Base-by-base conservation (phyloP, 208 protist genomes). In the Kentomonas sorsogonicus region DNA sequence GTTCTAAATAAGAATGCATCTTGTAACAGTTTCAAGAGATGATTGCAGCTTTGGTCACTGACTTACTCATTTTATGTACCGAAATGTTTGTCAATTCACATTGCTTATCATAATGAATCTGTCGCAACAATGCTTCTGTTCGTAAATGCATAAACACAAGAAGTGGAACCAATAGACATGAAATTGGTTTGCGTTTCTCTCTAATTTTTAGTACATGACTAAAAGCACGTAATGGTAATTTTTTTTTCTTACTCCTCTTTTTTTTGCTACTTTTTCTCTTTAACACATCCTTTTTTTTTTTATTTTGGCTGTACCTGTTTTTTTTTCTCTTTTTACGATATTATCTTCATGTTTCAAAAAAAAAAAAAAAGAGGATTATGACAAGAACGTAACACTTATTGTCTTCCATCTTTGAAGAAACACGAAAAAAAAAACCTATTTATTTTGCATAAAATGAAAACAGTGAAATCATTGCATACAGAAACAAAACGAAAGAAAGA, bases 251-350 rank as follows among this genome's bases (percentile, higher is more conserved):
- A 38, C 33, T 60, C 9, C 2, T 30, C 15, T 43, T 30, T 31
- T 59, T 46, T 31, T 30, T 51, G 15, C 45, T 15, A 16, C 10
- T 51, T 31, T 26, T 23, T 51, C 15, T 31, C 20, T 23, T 51
- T 33, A 29, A 51, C 18, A 51, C 40, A 11, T 20, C 16, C 23
- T 45, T 45, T 39, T 55, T 30, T 55, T 34, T 55, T 48, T 18
- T 20, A 13, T 48, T 15, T 48, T 15, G 11, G 6, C 6, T 48
- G 22, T 48, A 11, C 39, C 11, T 43, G 0, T 26, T 55, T 41
- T 55, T 41, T 40, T 55, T n/a, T 55, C n/a, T 55, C 39, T 41
- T 39, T 43, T 36, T 20, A 13, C 20, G 18, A 27, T 48, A 26
- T 48, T 48, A 18, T 48, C 25, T 41, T 18, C 16, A 18, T 41